Conservation (phyloP, 179 eudicot genomes). For the Beta lomatogona region DNA sequence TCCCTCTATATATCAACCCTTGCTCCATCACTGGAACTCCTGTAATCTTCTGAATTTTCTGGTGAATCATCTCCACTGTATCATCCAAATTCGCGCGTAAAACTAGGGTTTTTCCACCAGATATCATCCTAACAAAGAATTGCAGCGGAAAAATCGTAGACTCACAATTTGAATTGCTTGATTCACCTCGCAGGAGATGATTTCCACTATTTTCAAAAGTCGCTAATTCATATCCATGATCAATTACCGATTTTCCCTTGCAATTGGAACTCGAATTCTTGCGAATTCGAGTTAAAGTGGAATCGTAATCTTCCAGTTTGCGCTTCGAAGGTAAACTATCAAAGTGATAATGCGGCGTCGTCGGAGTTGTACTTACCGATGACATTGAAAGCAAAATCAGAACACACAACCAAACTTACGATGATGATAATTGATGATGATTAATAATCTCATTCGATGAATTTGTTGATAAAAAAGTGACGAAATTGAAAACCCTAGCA, state of each 20-base stretch:
- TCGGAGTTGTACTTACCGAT: constrained; percentile 4
- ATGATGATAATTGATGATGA: not conserved
- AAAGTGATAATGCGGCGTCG: not conserved
- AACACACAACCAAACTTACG: not conserved
- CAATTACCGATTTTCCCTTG: constrained; percentile 13
- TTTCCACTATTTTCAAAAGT: not conserved
- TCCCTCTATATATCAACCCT: constrained; percentile 61
- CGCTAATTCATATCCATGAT: not conserved
- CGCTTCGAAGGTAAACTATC: constrained; percentile 44
- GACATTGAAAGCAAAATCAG: constrained; percentile 22
- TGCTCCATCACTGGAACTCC: constrained; percentile 59
- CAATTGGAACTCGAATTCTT: constrained; percentile 24
- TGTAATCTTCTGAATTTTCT: constrained; percentile 39
- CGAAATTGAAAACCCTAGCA: not conserved
- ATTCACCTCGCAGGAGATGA: constrained; percentile 2
- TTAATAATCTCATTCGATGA: constrained; percentile 6
- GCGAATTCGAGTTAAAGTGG: constrained; percentile 21
- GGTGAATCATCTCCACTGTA: constrained; percentile 48
- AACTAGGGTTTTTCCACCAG: constrained; percentile 48
- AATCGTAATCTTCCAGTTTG: constrained; percentile 49
- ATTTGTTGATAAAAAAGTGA: no score
- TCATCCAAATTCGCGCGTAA: constrained; percentile 50
- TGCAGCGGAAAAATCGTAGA: constrained; percentile 30
- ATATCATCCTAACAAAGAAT: constrained; percentile 64
- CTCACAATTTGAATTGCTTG: not conserved